phyloP scores from a whole-genome alignment of 129 eudicot species.

The Pseudognaphalium luteoalbum region DNA sequence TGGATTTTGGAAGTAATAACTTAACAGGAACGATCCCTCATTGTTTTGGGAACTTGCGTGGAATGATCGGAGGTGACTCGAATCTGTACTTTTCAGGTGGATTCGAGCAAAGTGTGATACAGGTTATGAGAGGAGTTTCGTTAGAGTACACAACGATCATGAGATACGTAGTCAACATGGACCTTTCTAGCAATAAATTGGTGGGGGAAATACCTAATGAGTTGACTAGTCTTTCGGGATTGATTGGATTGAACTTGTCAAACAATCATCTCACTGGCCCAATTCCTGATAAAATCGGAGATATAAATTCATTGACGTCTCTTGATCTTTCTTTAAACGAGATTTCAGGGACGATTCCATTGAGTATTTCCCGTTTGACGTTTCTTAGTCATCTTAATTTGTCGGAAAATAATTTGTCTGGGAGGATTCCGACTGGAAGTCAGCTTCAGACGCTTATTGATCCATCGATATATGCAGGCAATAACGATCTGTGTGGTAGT shows the following conservation, averaged over 20 bases:
- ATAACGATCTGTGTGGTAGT: slow-evolving; percentile 41
- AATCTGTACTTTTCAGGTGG: slow-evolving; percentile 21
- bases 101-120: slow-evolving; percentile 30
- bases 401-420: slow-evolving; percentile 41
- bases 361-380: slow-evolving; percentile 29
- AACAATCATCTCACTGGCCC: slow-evolving; percentile 33
- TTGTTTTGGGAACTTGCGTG: slow-evolving; percentile 20
- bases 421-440: slow-evolving; percentile 42
- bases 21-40: slow-evolving; percentile 21
- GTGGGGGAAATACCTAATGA: slow-evolving; percentile 32
- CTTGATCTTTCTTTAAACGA: slow-evolving; percentile 42
- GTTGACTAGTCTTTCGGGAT: slow-evolving; percentile 23
- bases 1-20: slow-evolving; percentile 29
- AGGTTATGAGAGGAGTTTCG: slow-evolving; percentile 33
- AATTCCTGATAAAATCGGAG: slow-evolving; percentile 41
- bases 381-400: slow-evolving; percentile 30
- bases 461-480: slow-evolving; percentile 36
- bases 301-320: slow-evolving; percentile 26
- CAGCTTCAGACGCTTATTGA: slow-evolving; percentile 38
- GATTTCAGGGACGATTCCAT: slow-evolving; percentile 41
- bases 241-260: slow-evolving; percentile 35
- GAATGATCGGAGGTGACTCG: slow-evolving; percentile 29
- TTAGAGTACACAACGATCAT: slow-evolving; percentile 31
- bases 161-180: slow-evolving; percentile 27
- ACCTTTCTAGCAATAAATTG: slow-evolving; percentile 34